A percentile compares a stretch with the other conserved stretches of the same genome.
These are phyloP conservation scores for Globisporangium okanoganense DNA, from an alignment of 352 stramenopile genomes.

Conservation along the genomic window DNA sequence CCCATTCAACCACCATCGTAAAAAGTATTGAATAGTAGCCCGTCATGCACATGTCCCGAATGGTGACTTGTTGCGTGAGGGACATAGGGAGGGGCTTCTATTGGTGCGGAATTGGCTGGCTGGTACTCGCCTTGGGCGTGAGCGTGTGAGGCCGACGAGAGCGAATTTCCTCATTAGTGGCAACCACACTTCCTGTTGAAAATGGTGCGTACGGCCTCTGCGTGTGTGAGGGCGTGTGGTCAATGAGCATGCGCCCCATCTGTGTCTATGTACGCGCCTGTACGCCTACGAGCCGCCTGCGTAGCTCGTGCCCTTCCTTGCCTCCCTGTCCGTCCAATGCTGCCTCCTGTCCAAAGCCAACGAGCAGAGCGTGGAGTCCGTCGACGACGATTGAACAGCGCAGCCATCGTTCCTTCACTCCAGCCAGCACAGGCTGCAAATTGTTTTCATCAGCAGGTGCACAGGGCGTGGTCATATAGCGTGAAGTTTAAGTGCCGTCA, in stretches of 20 bases:
- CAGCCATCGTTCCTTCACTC: neutral
- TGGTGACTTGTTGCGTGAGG: neutral
- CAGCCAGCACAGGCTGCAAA: neutral
- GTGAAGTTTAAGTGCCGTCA: neutral
- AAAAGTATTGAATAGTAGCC: constrained; percentile 5
- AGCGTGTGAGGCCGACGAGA: constrained; percentile 3
- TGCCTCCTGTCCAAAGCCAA: neutral
- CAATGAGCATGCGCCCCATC: neutral
- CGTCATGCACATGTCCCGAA: neutral
- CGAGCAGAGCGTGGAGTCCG: neutral
- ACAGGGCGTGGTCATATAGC: neutral
- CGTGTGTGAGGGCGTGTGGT: neutral
- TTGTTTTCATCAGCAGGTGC: neutral
- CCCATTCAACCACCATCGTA: neutral
- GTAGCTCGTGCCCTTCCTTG: neutral
- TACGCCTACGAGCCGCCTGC: neutral
- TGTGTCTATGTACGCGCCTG: neutral
- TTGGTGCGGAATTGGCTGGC: constrained; percentile 18
- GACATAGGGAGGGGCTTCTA: constrained; percentile 2
- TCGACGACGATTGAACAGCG: neutral
- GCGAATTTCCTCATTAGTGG: constrained; percentile 23
- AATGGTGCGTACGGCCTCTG: constrained; percentile 17
- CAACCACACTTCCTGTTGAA: constrained; percentile 23
- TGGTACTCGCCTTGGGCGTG: constrained; percentile 6
- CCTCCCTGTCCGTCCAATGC: neutral